Conservation (phyloP, 2,329 filamentous ascomycete species). For the Phyllosticta citriasiana region DNA sequence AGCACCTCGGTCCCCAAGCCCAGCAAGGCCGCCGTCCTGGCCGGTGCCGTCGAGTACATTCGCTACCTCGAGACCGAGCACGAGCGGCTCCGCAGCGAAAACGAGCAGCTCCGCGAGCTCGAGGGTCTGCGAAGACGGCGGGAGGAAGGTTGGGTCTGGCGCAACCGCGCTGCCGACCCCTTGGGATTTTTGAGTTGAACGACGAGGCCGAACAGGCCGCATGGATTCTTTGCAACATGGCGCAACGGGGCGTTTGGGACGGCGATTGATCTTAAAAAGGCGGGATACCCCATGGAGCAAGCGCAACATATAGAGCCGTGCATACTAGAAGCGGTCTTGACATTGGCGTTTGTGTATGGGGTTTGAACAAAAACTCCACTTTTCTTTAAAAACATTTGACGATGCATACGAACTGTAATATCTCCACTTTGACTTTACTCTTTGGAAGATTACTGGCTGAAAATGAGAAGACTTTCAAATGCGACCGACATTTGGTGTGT, state of each 20-base stretch:
- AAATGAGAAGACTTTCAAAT: too few species aligned
- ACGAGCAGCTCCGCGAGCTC: conserved; percentile 17
- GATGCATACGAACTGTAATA: not conserved
- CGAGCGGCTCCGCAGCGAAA: conserved; percentile 16
- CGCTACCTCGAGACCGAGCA: conserved; percentile 11
- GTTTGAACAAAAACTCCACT: not conserved
- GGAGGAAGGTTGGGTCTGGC: conserved; percentile 9
- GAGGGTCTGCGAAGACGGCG: conserved; percentile 6
- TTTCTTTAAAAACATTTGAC: not conserved
- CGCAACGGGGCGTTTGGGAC: not conserved
- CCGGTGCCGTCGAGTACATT: conserved; percentile 13
- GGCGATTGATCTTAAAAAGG: not conserved
- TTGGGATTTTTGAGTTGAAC: conserved; percentile 8
- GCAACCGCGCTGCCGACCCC: not conserved
- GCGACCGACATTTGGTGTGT: too few species aligned
- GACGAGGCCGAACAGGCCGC: not conserved
- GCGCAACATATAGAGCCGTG: not conserved
- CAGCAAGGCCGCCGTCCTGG: conserved; percentile 16
- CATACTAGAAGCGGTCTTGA: not conserved
- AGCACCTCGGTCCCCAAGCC: conserved; percentile 8
- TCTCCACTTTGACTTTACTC: not conserved
- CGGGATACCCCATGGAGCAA: not conserved
- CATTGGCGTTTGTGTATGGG: not conserved
- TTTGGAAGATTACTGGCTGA: too few species aligned
- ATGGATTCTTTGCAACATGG: not conserved